A percentile compares a stretch with the other conserved stretches of the same genome.
phyloP scores from a whole-genome alignment of 352 stramenopile species.

The Globisporangium alternatum region DNA sequence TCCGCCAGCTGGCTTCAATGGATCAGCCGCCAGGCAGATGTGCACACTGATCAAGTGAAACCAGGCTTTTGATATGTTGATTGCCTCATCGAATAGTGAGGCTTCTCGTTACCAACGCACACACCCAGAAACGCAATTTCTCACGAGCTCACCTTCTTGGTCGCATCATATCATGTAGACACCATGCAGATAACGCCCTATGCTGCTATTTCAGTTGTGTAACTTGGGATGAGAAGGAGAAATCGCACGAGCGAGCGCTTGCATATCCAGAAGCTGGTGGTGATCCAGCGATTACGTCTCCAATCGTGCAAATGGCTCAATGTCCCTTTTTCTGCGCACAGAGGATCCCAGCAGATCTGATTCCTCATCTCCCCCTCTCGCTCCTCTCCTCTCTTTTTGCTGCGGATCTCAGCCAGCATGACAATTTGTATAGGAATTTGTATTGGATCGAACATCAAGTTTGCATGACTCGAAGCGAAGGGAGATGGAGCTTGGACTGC shows the following conservation, averaged over 20 bases:
- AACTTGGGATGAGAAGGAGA: background rate
- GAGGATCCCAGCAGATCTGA: conserved; percentile 5
- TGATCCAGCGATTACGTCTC: background rate
- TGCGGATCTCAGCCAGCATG: background rate
- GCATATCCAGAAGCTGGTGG: background rate
- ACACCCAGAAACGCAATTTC: no score
- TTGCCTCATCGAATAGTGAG: no score
- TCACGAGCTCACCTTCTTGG: no score
- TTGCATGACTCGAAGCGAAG: no score
- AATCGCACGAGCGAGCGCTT: no score
- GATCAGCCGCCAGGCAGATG: conserved; percentile 7
- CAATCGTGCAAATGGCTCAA: conserved; percentile 4
- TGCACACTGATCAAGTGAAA: conserved; percentile 16
- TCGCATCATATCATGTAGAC: no score
- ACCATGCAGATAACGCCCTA: no score
- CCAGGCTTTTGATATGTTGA: background rate
- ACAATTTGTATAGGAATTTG: background rate
- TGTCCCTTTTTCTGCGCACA: background rate
- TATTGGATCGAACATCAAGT: background rate
- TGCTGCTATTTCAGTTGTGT: no score
- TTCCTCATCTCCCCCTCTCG: conserved; percentile 13
- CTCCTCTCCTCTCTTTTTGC: background rate
- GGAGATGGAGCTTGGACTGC: no score
- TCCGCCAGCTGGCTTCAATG: background rate
- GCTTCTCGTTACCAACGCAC: no score